Conservation (phyloP, 2,329 filamentous ascomycete species). For the Tolypocladium sp. region DNA sequence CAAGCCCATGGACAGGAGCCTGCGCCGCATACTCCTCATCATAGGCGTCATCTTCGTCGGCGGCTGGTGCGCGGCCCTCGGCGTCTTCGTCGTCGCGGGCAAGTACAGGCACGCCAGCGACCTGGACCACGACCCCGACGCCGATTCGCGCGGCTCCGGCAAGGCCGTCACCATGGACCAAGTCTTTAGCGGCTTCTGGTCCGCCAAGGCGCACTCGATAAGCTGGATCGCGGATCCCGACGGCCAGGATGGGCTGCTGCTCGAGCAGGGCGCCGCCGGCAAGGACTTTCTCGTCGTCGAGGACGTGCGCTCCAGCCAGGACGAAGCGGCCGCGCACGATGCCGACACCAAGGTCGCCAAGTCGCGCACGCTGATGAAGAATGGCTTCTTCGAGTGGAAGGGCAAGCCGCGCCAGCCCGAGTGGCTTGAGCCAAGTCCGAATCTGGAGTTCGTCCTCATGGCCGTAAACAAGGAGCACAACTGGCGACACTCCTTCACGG, state of each 20-base stretch:
- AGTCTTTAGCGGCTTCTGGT: constrained; percentile 58
- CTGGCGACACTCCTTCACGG: constrained; percentile 85
- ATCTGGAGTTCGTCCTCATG: constrained; percentile 82
- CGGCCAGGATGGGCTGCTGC: constrained; percentile 74
- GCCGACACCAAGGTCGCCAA: constrained; percentile 25
- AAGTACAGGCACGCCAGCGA: constrained; percentile 55
- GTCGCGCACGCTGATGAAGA: constrained; percentile 68
- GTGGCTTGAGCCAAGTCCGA: constrained; percentile 65
- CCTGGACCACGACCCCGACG: constrained; percentile 59
- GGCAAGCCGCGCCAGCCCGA: constrained; percentile 46
- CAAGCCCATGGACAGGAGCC: constrained; percentile 55
- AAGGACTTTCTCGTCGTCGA: constrained; percentile 78
- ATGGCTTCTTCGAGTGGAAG: constrained; percentile 50
- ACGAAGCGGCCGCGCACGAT: constrained; percentile 22
- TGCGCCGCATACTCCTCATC: constrained; percentile 55
- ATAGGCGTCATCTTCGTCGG: constrained; percentile 51
- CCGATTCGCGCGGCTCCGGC: constrained; percentile 54
- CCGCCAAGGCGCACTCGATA: constrained; percentile 53
- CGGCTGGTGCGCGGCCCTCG: constrained; percentile 60
- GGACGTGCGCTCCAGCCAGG: constrained; percentile 55
- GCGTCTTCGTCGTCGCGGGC: constrained; percentile 56
- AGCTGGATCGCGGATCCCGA: constrained; percentile 68
- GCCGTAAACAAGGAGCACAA: constrained; percentile 63
- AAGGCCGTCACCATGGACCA: constrained; percentile 68
- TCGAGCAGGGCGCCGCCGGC: constrained; percentile 57